These are phyloP conservation scores for Aquanectria penicillioides DNA, from an alignment of 2,329 filamentous ascomycete species.

Conservation along the genomic window DNA sequence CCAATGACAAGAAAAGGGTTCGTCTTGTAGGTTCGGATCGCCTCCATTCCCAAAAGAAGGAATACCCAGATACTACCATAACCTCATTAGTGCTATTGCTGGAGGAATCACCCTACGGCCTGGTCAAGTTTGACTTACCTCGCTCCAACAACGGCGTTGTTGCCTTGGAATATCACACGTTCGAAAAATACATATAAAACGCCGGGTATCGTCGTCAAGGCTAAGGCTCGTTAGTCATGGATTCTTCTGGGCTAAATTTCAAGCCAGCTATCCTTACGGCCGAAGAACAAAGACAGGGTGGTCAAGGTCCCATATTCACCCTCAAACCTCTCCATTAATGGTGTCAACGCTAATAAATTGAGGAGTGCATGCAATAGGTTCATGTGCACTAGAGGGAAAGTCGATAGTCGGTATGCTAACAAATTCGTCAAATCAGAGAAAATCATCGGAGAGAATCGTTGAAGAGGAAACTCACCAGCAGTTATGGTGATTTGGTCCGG, in stretches of 20 bases:
- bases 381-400: conserved; percentile 87
- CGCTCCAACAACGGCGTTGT: conserved; percentile 81
- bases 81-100: conserved; percentile 2
- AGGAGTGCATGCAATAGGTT: conserved; percentile 83
- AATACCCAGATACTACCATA: conserved; percentile 88
- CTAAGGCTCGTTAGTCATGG: conserved; percentile 53
- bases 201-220: conserved; percentile 83
- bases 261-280: conserved; percentile 72
- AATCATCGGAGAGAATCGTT: neutral
- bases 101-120: too few relatives aligned
- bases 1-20: conserved; percentile 80
- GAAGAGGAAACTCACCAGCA: conserved; percentile 64
- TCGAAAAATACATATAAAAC: conserved; percentile 84
- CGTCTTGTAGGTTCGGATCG: conserved; percentile 83
- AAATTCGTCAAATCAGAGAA: neutral
- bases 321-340: conserved; percentile 94
- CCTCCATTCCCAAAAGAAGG: conserved; percentile 83
- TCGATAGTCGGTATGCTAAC: conserved; percentile 90
- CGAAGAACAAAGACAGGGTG: conserved; percentile 87
- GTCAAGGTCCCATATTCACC: conserved; percentile 90
- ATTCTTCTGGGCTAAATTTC: neutral
- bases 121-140: conserved; percentile 65
- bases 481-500: conserved; percentile 78
- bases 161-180: conserved; percentile 73
- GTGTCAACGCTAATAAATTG: conserved; percentile 82